phyloP scores from a whole-genome alignment of 805 yeast genomes.

The Sugiyamaella qingdaonensis region DNA sequence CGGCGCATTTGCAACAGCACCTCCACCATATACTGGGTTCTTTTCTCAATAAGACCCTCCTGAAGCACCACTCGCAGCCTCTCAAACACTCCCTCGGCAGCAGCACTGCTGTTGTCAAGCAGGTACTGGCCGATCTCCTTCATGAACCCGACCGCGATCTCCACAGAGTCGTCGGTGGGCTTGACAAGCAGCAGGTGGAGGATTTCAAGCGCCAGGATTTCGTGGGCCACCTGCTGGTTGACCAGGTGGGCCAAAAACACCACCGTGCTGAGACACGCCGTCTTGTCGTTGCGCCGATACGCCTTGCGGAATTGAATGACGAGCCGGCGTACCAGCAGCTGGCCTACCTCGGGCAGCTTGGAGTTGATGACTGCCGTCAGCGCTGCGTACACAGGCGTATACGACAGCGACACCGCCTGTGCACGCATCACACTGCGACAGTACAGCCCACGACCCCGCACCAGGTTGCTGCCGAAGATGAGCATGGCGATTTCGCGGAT shows the following conservation, averaged over 20 bases:
- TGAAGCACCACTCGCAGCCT: conserved; percentile 57
- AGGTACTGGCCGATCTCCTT: conserved; percentile 51
- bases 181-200: conserved; percentile 44
- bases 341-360: conserved; percentile 66
- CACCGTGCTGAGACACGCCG: conserved; percentile 40
- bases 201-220: conserved; percentile 50
- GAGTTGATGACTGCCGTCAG: conserved; percentile 59
- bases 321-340: conserved; percentile 48
- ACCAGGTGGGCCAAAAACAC: conserved; percentile 58
- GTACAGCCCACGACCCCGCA: conserved; percentile 58
- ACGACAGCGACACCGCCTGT: conserved; percentile 40
- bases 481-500: conserved; percentile 45
- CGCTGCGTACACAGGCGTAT: conserved; percentile 52
- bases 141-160: conserved; percentile 49
- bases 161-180: conserved; percentile 54
- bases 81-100: conserved; percentile 52
- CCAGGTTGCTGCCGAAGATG: conserved; percentile 54
- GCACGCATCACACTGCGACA: conserved; percentile 54
- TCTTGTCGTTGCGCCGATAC: conserved; percentile 45
- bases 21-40: conserved; percentile 47
- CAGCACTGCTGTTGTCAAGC: conserved; percentile 39
- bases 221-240: conserved; percentile 58
- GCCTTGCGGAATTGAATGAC: conserved; percentile 55
- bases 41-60: conserved; percentile 44
- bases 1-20: conserved; percentile 49